Evolutionary conservation across 2,329 filamentous ascomycete species (phyloP).

Genomic region (Phoma sp.): DNA sequence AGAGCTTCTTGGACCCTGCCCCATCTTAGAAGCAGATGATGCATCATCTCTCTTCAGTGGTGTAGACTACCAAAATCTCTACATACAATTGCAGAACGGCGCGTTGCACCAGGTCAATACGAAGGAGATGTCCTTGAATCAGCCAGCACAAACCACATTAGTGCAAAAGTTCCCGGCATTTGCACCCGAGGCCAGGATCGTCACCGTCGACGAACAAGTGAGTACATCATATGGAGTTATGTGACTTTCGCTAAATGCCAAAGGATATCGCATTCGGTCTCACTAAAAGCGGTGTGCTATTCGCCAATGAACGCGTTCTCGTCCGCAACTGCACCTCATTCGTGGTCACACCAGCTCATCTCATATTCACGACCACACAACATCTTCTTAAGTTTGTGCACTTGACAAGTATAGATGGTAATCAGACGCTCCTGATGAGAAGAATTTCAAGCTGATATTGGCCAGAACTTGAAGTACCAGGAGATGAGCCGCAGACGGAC

Average conservation of each 20-base stretch:
- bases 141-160: constrained; percentile 24
- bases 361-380: constrained; percentile 91
- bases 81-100: constrained; percentile 34
- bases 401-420: constrained; percentile 69
- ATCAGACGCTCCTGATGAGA: constrained; percentile 13
- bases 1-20: constrained; percentile 27
- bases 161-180: constrained; percentile 36
- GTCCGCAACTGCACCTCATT: constrained; percentile 94
- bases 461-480: constrained; percentile 78
- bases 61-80: constrained; percentile 30
- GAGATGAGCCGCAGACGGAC: constrained; percentile 87
- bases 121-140: constrained; percentile 16
- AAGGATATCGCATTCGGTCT: constrained; percentile 67
- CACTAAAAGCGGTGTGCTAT: constrained; percentile 77
- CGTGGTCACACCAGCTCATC: constrained; percentile 76
- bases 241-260: constrained; percentile 20
- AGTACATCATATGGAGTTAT: background rate
- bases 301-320: constrained; percentile 75
- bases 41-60: constrained; percentile 33
- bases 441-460: constrained; percentile 4
- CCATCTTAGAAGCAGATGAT: constrained; percentile 30
- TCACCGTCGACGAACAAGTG: constrained; percentile 35
- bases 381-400: constrained; percentile 96
- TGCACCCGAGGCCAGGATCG: constrained; percentile 32
- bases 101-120: constrained; percentile 24